These are phyloP conservation scores for Exophiala lecanii-corni DNA, from an alignment of 2,329 filamentous ascomycete species.

Conservation along the genomic window DNA sequence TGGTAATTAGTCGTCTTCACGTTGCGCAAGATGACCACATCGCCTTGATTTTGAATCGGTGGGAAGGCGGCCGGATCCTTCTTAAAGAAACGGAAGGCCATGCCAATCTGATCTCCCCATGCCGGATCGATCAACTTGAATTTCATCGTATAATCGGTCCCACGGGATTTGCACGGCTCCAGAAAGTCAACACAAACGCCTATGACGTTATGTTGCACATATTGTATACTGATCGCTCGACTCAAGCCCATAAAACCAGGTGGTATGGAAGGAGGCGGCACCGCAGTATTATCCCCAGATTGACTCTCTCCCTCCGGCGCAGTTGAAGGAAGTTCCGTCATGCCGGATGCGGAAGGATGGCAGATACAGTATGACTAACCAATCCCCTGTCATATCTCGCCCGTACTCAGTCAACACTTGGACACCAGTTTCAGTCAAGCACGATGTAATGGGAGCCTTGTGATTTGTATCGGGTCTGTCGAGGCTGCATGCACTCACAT, in stretches of 20 bases:
- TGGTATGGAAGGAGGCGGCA: conserved; percentile 27
- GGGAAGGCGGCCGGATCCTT: conserved; percentile 41
- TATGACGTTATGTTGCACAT: conserved; percentile 45
- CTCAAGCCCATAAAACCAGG: conserved; percentile 44
- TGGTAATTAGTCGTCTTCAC: conserved; percentile 41
- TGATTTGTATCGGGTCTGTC: no score
- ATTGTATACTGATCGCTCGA: conserved; percentile 20
- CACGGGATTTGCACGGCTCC: conserved; percentile 47
- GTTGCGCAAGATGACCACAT: conserved; percentile 61
- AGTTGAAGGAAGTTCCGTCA: no score
- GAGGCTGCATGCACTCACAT: no score
- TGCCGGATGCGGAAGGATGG: no score
- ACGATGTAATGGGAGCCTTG: no score
- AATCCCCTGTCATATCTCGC: no score
- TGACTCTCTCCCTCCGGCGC: no score
- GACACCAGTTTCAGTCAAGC: no score
- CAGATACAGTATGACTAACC: no score
- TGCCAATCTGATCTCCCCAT: conserved; percentile 39
- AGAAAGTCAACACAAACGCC: conserved; percentile 67
- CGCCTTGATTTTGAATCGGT: conserved; percentile 45
- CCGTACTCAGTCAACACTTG: no score
- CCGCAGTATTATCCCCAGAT: no score
- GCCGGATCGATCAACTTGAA: conserved; percentile 59
- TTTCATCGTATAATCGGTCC: conserved; percentile 57
- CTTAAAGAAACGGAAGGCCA: conserved; percentile 59